Base-by-base conservation (phyloP, 768 basidiomycete genomes). In the Amanita rimosa region DNA sequence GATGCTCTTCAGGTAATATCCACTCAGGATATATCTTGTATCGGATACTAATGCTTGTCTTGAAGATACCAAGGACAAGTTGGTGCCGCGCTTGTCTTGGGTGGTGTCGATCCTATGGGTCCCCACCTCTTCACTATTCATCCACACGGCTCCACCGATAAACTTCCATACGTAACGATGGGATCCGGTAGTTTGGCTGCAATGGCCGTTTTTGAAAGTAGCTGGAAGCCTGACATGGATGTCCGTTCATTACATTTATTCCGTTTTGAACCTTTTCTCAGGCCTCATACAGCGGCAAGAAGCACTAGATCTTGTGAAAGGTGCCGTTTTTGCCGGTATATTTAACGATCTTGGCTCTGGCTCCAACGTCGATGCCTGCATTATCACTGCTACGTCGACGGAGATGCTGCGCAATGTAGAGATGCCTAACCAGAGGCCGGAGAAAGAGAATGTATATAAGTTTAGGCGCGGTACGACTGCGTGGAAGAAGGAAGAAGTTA, bases 331-430 rank as follows among this genome's bases (percentile, higher is more conserved):
- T 19, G 88, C 91, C 2, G 96, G 96, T 76, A 94, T 99, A 62
- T 98, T 96, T 78, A 98, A 99, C 70, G 96, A 99, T 71, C 79
- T 98, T 29, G 96, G 96, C 3, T 97, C 95, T 0, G 96, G 96
- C 37, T 93, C 90, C n/a, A 98, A 99, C 62, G 79, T 98, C 58
- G 96, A 99, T 64, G 95, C 93, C 1, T 95, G 94, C 64, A 78
- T 98, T 56, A 94, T 99, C 67, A 93, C 90, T 3, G 82, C 84
- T 39, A 68, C 74, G 42, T 71, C 81, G 52, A 94, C 93, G 0
- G 92, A 96, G 65, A 94, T 88, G 87, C 69, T 97, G 51, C 78
- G 96, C 53, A 97, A 97, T 69, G 87, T 86, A 61, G 83, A 87
- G 65, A 93, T 77, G 72, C 96, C 96, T 1, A 94, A 93, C 62